Base-by-base conservation (phyloP, 805 yeast species). In the Saccharomycopsis fibuligera region DNA sequence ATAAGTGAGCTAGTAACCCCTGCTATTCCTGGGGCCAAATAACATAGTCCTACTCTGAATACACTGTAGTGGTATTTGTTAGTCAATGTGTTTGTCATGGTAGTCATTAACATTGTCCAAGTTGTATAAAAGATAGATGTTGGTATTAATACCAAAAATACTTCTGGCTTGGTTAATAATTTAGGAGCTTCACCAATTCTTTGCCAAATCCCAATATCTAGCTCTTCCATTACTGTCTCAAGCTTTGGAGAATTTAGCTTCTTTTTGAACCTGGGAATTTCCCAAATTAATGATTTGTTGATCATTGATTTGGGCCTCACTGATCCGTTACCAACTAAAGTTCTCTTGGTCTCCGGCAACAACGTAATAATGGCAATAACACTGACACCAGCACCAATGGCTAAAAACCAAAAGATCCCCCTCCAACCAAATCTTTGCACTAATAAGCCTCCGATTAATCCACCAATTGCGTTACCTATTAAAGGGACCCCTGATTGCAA, bases 401-500 rank as follows among this genome's bases (percentile, higher is more conserved):
- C 79, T 46, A 86, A 63, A 54, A 87, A 84, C 78, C 86, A 78
- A 57, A 84, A 83, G 14, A 81, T 75, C 0, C 87, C 77, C 56
- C 89, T 70, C 96, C 96, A 88, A 17, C 76, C 69, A 19, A 68
- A 54, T 1, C 62, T 64, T 9, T 73, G 74, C 49, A 68, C 86
- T 60, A 76, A 56, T 1, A 67, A 65, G 2, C 79, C 70, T 4
- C 82, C 81, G 21, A 87, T 66, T n/a, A 89, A 65, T 0, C 93
- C 88, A 9, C 95, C 90, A 55, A 87, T 70, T 2, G 87, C 88
- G 57, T 81, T 82, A 1, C 95, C 95, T 4, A 84, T 57, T 29
- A 83, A 70, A 16, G 81, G 77, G 39, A 80, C 66, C 0, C 95
- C 91, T 19, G 76, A 60, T 1, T 77, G 75, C n/a, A 80, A 56